Percentiles rank a stretch among this genome's conserved stretches.
These are phyloP conservation scores for Brassica juncea DNA, from an alignment of 345 rosid genomes.

Conservation along the genomic window DNA sequence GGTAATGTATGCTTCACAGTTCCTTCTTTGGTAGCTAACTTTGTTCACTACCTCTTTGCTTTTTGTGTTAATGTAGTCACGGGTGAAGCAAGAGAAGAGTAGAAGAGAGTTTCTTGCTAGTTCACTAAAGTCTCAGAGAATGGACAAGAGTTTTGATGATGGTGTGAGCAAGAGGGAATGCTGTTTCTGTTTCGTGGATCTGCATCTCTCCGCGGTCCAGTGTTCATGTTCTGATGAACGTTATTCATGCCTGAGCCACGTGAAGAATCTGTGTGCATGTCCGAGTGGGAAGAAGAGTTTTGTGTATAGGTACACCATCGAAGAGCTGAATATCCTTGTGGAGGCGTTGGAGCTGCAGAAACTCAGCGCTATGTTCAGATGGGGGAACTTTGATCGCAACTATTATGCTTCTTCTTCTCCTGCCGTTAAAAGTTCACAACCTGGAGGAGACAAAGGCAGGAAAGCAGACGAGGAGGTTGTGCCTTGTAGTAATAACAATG, in stretches of 20 bases:
- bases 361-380: conserved; percentile 50
- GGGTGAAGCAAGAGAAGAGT: conserved; percentile 48
- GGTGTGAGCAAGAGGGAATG: conserved; percentile 56
- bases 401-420: not conserved
- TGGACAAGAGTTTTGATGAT: conserved; percentile 50
- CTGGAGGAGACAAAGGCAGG: conserved; percentile 27
- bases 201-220: conserved; percentile 66
- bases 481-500: not conserved
- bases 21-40: conserved; percentile 5
- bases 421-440: conserved; percentile 14
- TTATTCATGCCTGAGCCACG: conserved; percentile 62
- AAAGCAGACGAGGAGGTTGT: not conserved
- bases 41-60: conserved; percentile 7
- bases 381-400: conserved; percentile 47
- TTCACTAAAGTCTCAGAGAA: conserved; percentile 45
- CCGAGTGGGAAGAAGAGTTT: conserved; percentile 55
- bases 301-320: conserved; percentile 51
- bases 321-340: conserved; percentile 56
- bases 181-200: conserved; percentile 54
- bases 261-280: conserved; percentile 69
- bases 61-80: conserved; percentile 45
- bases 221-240: conserved; percentile 57
- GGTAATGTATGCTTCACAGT: conserved; percentile 41
- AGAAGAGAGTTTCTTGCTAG: conserved; percentile 53
- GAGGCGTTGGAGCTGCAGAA: conserved; percentile 63